Percentiles rank a stretch among this genome's conserved stretches.
phyloP scores from a whole-genome alignment of 345 rosid species.

The Rhodomyrtus tomentosa region DNA sequence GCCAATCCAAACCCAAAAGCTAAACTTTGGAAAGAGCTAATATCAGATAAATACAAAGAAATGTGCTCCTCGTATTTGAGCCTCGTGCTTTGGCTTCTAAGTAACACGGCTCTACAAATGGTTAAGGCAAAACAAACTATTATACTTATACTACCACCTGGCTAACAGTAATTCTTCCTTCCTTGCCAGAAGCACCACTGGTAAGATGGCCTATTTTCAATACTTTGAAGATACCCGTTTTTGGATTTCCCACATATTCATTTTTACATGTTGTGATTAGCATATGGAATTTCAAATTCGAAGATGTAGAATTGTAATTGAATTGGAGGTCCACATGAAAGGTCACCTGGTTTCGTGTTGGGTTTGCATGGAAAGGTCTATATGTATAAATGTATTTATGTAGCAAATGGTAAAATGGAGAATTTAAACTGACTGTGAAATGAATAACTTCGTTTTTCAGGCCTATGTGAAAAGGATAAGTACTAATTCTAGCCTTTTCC shows the following conservation, averaged over 20 bases:
- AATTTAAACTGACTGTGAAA: not conserved
- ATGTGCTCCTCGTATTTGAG: not conserved
- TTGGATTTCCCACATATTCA: not conserved
- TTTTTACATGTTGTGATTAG: not conserved
- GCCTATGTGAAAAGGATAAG: not conserved
- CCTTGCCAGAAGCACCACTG: not conserved
- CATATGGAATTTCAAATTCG: not conserved
- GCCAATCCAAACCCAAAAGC: not conserved
- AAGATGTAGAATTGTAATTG: not conserved
- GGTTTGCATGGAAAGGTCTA: not conserved
- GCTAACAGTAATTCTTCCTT: not conserved
- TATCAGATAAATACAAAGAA: not conserved
- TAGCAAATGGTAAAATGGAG: not conserved
- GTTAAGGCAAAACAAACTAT: not conserved
- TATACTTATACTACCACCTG: not conserved
- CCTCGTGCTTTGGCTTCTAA: not conserved
- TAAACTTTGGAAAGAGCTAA: not conserved
- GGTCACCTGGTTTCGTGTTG: not conserved
- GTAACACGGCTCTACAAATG: not conserved
- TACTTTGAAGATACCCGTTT: not conserved
- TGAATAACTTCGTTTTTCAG: no score
- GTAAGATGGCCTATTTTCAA: not conserved
- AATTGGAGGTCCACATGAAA: no score
- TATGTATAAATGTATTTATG: not conserved
- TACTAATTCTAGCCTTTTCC: not conserved